Evolutionary conservation across 1,284 basidiomycete genomes (phyloP).

Genomic region (Puccinia novopanici): DNA sequence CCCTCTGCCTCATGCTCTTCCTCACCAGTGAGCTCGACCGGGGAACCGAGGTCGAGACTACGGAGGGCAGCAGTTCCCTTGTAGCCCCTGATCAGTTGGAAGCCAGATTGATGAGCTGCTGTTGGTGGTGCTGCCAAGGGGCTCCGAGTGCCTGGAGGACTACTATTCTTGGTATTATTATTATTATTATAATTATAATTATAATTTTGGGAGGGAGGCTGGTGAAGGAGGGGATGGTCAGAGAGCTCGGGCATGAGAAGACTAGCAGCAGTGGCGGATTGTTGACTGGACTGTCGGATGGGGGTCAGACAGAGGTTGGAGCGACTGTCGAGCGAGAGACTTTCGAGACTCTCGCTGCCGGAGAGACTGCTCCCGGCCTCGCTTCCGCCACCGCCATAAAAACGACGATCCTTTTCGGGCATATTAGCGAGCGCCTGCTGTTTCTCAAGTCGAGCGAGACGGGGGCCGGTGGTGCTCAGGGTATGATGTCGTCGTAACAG

Average conservation of each 20-base stretch:
- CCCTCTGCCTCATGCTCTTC: not conserved
- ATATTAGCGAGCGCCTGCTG: constrained; percentile 30
- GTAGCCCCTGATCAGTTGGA: constrained; percentile 24
- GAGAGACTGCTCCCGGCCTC: constrained; percentile 25
- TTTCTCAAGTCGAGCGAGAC: constrained; percentile 31
- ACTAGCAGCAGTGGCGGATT: not conserved
- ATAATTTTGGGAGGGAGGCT: not conserved
- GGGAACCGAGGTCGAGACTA: constrained; percentile 10
- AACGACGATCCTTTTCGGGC: constrained; percentile 32
- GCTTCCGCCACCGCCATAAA: constrained; percentile 13
- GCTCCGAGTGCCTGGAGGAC: not conserved
- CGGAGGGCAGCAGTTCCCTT: constrained; percentile 24
- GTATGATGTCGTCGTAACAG: constrained; percentile 30
- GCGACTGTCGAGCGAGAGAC: constrained; percentile 11
- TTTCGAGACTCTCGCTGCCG: constrained; percentile 16
- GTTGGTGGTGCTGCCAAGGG: not conserved
- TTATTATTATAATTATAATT: not conserved
- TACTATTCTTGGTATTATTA: not conserved
- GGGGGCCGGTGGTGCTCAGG: constrained; percentile 9
- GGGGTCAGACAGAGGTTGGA: constrained; percentile 29
- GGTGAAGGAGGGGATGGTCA: not conserved
- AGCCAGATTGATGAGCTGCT: constrained; percentile 1
- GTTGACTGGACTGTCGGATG: not conserved
- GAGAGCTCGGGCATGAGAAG: constrained; percentile 28
- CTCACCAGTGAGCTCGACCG: not conserved